Evolutionary conservation across 2,329 filamentous ascomycete species (phyloP).

Genomic region (Lachnellula suecica): DNA sequence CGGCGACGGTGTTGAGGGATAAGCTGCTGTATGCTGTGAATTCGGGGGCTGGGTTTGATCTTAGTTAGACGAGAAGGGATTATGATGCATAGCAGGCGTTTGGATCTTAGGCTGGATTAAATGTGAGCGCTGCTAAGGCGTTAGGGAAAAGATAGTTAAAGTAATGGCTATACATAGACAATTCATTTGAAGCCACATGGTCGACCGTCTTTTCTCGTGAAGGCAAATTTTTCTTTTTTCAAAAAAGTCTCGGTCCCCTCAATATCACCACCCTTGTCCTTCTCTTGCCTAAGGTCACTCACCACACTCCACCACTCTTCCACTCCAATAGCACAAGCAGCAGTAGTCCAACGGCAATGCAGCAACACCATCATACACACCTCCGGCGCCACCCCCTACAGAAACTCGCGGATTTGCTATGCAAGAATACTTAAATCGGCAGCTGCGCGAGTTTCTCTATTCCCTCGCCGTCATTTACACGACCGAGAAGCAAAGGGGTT

Average conservation of each 20-base stretch:
- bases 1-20: conserved; percentile 62
- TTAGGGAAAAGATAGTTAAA: not conserved
- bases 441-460: conserved; percentile 46
- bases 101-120: not conserved
- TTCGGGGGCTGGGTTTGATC: conserved; percentile 88
- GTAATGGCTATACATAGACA: not conserved
- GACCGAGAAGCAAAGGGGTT: too few relatives aligned
- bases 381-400: conserved; percentile 40
- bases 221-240: too few relatives aligned
- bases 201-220: too few relatives aligned
- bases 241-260: too few relatives aligned
- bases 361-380: conserved; percentile 53
- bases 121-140: not conserved
- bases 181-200: not conserved
- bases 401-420: conserved; percentile 47
- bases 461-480: too few relatives aligned
- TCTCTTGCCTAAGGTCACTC: conserved; percentile 32
- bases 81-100: conserved; percentile 6
- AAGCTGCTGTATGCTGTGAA: conserved; percentile 90
- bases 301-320: conserved; percentile 56
- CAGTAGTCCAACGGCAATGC: conserved; percentile 48
- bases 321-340: conserved; percentile 45
- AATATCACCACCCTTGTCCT: conserved; percentile 4
- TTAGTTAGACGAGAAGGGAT: conserved; percentile 37
- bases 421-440: conserved; percentile 48